Evolutionary conservation across 306 rosid genomes (phyloP), one percentile per base, ranked within the genome.

Genomic region (Lablab purpureus): DNA sequence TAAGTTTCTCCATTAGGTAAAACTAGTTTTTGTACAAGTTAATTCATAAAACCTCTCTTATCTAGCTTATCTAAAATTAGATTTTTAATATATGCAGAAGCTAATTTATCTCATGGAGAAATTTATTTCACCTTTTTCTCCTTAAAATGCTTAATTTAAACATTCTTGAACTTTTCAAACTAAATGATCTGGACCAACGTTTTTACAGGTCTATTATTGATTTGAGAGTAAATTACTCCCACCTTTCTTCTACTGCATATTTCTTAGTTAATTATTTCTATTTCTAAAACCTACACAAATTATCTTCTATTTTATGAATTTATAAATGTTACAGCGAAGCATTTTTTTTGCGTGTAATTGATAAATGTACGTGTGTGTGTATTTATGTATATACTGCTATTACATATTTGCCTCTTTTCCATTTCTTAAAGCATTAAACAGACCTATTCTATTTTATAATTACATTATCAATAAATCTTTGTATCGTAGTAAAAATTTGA

Each of bases 81-180:
- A 7, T 36, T 36, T 7, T 36, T 7, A 36, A 36, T 6, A 6
- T 7, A 36, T 36, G 41, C 10, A 7, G 7, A 36, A 36, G 7
- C 41, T 8, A 36, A 8, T 36, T 36, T 36, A 7, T 6, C 10
- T 36, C 2, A 32, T 2, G 41, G 2, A 5, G 9, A 7, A 36
- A 36, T 36, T 36, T 36, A 36, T 36, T 36, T 36, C 41, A 36
- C 41, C 41, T 36, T 36, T 36, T 36, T 36, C 41, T 1, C 7
- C 41, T 7, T 36, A 7, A 7, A 7, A 7, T 7, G 41, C 41
- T 4, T 36, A 36, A 27, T 27, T 27, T 27, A 56, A 73, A 67
- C 80, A 34, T 46, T 73, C 47, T 55, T 69, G 40, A 52, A 63
- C 50, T 54, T 73, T 60, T 65, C 25, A 65, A 69, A 46, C 72